These are phyloP conservation scores for Eucalyptus curtisii DNA, from an alignment of 345 rosid species.

Conservation along the genomic window DNA sequence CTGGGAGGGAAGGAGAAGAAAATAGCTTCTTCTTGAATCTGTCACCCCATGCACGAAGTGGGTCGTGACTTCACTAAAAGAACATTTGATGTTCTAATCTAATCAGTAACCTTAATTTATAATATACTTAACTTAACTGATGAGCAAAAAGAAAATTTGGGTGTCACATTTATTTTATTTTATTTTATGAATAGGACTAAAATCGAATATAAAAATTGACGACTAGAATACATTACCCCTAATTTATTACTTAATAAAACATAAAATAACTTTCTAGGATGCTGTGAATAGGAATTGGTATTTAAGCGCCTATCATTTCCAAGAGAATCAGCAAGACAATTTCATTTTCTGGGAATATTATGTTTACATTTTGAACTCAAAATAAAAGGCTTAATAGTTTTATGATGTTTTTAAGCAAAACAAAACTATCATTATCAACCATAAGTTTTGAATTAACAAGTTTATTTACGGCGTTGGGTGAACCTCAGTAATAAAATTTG, in stretches of 20 bases:
- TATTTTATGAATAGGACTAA: neutral
- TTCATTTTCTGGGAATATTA: neutral
- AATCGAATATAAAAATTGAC: neutral
- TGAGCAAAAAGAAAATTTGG: accelerated
- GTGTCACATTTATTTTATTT: too few relatives aligned
- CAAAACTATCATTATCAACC: neutral
- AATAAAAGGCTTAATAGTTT: neutral
- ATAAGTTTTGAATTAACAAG: neutral
- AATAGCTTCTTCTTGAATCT: too few relatives aligned
- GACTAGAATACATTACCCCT: neutral
- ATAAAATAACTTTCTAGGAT: neutral
- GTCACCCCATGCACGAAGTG: too few relatives aligned
- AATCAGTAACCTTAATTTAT: too few relatives aligned
- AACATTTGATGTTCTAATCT: too few relatives aligned
- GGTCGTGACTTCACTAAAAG: too few relatives aligned
- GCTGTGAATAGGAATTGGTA: neutral
- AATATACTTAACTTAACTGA: too few relatives aligned
- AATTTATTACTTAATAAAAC: neutral
- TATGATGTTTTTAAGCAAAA: neutral
- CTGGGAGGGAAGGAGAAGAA: too few relatives aligned
- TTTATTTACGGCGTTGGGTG: neutral
- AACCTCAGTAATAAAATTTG: neutral
- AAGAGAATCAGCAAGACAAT: neutral
- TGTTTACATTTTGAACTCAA: neutral
- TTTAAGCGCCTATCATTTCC: neutral